Conservation (phyloP, 345 rosid genomes). For the Gossypium raimondii region DNA sequence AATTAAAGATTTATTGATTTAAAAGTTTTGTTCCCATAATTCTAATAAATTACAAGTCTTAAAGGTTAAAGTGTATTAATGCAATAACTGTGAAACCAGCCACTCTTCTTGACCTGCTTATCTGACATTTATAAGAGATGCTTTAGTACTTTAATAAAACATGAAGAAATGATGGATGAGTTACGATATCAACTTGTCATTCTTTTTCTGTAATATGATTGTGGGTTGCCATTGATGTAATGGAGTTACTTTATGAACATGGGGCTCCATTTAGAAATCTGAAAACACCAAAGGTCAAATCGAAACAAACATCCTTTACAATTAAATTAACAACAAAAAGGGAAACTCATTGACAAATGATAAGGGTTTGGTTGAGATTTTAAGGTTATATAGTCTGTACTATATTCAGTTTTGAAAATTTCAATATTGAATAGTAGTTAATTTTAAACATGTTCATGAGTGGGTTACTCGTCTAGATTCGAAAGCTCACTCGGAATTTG, state of each 20-base stretch:
- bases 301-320: background rate
- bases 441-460: no score
- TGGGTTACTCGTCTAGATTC: rapidly evolving
- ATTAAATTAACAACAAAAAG: background rate
- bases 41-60: background rate
- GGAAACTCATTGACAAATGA: no score
- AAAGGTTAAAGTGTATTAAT: background rate
- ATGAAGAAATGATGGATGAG: background rate
- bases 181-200: background rate
- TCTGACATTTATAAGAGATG: background rate
- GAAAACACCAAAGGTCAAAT: background rate
- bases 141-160: background rate
- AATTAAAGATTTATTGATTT: background rate
- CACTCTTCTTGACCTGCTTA: conserved; percentile 5
- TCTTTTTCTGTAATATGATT: conserved; percentile 14
- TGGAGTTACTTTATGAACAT: no score
- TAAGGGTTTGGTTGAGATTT: conserved; percentile 24
- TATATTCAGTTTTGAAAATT: no score
- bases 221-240: no score
- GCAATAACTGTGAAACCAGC: conserved; percentile 1
- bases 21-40: background rate
- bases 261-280: background rate
- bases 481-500: rapidly evolving
- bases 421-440: no score
- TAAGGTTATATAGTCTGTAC: background rate